A percentile compares a stretch with the other conserved stretches of the same genome.
These are phyloP conservation scores for Cryptococcus sp. DNA, from an alignment of 1,284 basidiomycete genomes.

Conservation along the genomic window DNA sequence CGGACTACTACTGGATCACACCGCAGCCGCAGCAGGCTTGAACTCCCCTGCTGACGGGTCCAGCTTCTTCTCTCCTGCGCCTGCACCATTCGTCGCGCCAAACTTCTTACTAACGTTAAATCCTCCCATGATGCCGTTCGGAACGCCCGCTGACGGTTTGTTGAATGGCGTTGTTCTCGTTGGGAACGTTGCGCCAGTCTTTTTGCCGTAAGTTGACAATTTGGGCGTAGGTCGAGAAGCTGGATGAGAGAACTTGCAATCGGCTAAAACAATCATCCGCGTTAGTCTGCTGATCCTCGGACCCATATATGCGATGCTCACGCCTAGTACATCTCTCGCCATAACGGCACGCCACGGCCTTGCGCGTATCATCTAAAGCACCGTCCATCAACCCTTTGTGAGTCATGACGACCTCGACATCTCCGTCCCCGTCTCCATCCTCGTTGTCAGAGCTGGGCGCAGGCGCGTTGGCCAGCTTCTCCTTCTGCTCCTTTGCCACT, in stretches of 20 bases:
- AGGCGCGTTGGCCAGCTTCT: neutral
- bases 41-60: conserved; percentile 39
- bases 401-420: conserved; percentile 35
- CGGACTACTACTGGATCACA: too few species aligned
- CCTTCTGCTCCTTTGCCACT: conserved; percentile 16
- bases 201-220: conserved; percentile 6
- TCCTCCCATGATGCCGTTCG: conserved; percentile 20
- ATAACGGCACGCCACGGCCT: conserved; percentile 39
- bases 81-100: conserved; percentile 6
- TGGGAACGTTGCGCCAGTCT: conserved; percentile 1
- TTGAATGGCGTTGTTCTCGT: conserved; percentile 7
- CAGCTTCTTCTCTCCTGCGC: conserved; percentile 17
- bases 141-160: conserved; percentile 5
- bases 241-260: conserved; percentile 46
- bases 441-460: conserved; percentile 14
- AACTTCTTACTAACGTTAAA: conserved; percentile 43
- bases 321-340: conserved; percentile 47
- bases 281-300: neutral
- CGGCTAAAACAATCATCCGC: conserved; percentile 18
- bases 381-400: conserved; percentile 38
- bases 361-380: conserved; percentile 31
- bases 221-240: conserved; percentile 30
- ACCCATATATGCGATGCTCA: conserved; percentile 14
- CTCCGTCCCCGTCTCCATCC: conserved; percentile 22
- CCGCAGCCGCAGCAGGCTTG: conserved; percentile 23